These are phyloP conservation scores for Beauveria pseudobassiana DNA, from an alignment of 2,329 filamentous ascomycete species.

Conservation along the genomic window DNA sequence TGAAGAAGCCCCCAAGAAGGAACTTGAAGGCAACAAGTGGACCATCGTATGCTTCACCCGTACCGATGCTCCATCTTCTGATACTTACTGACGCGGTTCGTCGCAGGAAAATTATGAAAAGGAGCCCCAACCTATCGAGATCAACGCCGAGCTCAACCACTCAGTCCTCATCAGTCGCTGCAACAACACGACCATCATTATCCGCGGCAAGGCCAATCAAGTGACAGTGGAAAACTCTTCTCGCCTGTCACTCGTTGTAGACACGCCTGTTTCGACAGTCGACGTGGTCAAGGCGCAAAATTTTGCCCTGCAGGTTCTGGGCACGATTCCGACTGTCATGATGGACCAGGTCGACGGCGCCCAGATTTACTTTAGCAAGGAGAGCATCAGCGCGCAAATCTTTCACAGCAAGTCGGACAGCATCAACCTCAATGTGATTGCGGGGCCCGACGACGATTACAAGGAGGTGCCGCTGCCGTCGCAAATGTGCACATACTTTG, in stretches of 20 bases:
- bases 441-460: slow-evolving; percentile 68
- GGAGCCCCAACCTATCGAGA: slow-evolving; percentile 62
- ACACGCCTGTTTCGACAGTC: slow-evolving; percentile 81
- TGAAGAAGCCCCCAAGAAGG: slow-evolving; percentile 75
- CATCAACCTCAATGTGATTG: slow-evolving; percentile 79
- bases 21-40: slow-evolving; percentile 89
- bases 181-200: slow-evolving; percentile 80
- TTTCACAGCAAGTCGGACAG: slow-evolving; percentile 83
- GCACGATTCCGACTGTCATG: slow-evolving; percentile 76
- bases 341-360: slow-evolving; percentile 92
- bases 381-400: slow-evolving; percentile 70
- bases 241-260: slow-evolving; percentile 77
- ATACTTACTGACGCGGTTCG: slow-evolving; percentile 11
- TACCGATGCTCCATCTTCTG: neutral
- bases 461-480: slow-evolving; percentile 81
- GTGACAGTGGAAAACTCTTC: slow-evolving; percentile 88
- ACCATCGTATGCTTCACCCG: slow-evolving; percentile 53
- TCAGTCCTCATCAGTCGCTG: slow-evolving; percentile 89
- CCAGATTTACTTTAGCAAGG: slow-evolving; percentile 75
- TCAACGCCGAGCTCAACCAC: slow-evolving; percentile 75
- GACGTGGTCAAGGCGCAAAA: slow-evolving; percentile 94
- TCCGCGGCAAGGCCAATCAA: slow-evolving; percentile 94
- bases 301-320: slow-evolving; percentile 89
- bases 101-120: slow-evolving; percentile 83
- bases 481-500: slow-evolving; percentile 74